Conservation (phyloP, 1,139 yeast genomes). For the Blastobotrys malaysiensis region DNA sequence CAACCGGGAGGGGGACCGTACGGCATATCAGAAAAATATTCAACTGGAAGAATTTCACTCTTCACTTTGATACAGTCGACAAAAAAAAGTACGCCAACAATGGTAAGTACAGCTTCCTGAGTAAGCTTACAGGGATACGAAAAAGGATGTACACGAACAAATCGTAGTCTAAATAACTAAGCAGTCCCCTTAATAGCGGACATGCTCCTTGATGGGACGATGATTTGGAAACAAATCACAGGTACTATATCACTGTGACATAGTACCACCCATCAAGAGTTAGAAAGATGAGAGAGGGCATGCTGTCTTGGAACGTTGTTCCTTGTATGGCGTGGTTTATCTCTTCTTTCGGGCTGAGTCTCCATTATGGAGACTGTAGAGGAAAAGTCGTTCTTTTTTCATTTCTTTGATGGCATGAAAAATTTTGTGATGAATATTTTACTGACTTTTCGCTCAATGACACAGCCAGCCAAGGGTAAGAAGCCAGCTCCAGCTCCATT, state of each 20-base stretch:
- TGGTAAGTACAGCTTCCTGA: neutral
- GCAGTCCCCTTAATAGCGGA: neutral
- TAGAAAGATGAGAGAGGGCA: neutral
- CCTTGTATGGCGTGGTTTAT: neutral
- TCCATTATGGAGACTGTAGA: neutral
- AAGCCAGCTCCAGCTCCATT: conserved; percentile 93
- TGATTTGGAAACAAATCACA: neutral
- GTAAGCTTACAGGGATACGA: neutral
- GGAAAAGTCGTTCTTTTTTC: neutral
- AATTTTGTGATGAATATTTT: neutral
- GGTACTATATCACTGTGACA: neutral
- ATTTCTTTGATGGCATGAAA: neutral
- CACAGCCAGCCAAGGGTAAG: conserved; percentile 63
- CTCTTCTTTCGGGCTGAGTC: neutral
- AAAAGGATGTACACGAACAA: neutral
- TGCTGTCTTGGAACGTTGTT: too few species aligned
- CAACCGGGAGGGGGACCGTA: neutral
- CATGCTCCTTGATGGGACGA: neutral
- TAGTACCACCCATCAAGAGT: neutral
- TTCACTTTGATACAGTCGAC: neutral
- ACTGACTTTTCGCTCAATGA: conserved; percentile 55
- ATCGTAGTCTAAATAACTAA: neutral
- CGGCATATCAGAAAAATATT: neutral
- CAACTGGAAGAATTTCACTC: neutral
- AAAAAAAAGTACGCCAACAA: neutral